Percentiles rank a stretch among this genome's conserved stretches.
Evolutionary conservation across 345 rosid genomes (phyloP).

Genomic region (Sonneratia caseolaris): DNA sequence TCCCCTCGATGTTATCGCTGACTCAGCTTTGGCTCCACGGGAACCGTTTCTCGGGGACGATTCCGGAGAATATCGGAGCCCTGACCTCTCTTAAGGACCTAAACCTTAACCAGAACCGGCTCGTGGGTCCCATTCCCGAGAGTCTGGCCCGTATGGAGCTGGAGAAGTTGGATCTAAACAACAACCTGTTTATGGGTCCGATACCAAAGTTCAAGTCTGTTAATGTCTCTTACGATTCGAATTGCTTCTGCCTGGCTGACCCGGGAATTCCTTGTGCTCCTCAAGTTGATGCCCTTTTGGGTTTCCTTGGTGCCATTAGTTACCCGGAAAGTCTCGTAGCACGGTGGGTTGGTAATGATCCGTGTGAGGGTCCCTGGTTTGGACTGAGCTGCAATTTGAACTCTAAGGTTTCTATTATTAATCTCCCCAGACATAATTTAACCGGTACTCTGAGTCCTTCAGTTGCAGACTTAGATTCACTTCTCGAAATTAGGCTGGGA

Average conservation of each 20-base stretch:
- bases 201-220: constrained; percentile 33
- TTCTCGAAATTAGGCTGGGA: constrained; percentile 29
- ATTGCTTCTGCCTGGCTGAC: constrained; percentile 27
- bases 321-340: constrained; percentile 30
- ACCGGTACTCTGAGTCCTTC: constrained; percentile 36
- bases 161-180: constrained; percentile 30
- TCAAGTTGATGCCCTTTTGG: constrained; percentile 28
- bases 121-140: constrained; percentile 35
- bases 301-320: constrained; percentile 24
- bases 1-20: constrained; percentile 29
- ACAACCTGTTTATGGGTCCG: constrained; percentile 36
- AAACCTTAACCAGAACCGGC: constrained; percentile 29
- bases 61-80: constrained; percentile 36
- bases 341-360: constrained; percentile 42
- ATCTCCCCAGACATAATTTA: constrained; percentile 32
- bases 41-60: constrained; percentile 32
- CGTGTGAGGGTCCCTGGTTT: constrained; percentile 34
- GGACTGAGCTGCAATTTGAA: constrained; percentile 30
- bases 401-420: constrained; percentile 24
- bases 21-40: constrained; percentile 48
- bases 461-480: constrained; percentile 25
- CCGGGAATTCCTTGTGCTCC: constrained; percentile 36
- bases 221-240: constrained; percentile 29
- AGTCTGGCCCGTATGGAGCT: constrained; percentile 36
- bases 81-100: constrained; percentile 28